Percentiles rank a stretch among this genome's conserved stretches.
Evolutionary conservation across 2,329 filamentous ascomycete genomes (phyloP).

Genomic region (Pezicula neosporulosa): DNA sequence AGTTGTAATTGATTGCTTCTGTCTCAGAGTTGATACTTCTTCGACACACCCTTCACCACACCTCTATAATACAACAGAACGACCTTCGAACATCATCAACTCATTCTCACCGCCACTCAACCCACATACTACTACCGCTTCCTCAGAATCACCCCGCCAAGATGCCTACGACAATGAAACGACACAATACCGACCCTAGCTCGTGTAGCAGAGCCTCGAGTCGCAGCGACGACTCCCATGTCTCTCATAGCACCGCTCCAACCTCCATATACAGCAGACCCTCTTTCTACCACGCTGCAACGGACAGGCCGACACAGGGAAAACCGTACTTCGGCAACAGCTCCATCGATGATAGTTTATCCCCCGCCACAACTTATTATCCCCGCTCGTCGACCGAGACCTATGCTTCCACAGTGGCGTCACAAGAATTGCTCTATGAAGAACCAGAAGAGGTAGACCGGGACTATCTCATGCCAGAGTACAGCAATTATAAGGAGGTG

Average conservation of each 20-base stretch:
- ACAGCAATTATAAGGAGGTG: constrained; percentile 44
- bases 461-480: constrained; percentile 30
- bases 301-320: constrained; percentile 10
- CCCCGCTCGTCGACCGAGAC: constrained; percentile 55
- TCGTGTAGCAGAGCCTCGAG: constrained; percentile 37
- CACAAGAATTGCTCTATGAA: constrained; percentile 50
- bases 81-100: not conserved
- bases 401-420: constrained; percentile 70
- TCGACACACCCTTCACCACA: not conserved
- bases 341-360: constrained; percentile 13
- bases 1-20: constrained; percentile 11
- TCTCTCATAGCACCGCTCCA: constrained; percentile 44
- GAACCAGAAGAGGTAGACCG: constrained; percentile 37
- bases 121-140: not conserved
- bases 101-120: constrained; percentile 2
- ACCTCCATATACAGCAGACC: constrained; percentile 38
- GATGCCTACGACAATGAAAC: constrained; percentile 21
- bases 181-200: constrained; percentile 20
- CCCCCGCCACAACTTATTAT: constrained; percentile 20
- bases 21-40: not conserved
- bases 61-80: not conserved
- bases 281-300: constrained; percentile 16
- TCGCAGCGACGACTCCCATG: constrained; percentile 41
- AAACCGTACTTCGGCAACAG: constrained; percentile 5
- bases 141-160: constrained; percentile 5